These are phyloP conservation scores for Pythium aquatile DNA, from an alignment of 352 stramenopile species.

Conservation along the genomic window DNA sequence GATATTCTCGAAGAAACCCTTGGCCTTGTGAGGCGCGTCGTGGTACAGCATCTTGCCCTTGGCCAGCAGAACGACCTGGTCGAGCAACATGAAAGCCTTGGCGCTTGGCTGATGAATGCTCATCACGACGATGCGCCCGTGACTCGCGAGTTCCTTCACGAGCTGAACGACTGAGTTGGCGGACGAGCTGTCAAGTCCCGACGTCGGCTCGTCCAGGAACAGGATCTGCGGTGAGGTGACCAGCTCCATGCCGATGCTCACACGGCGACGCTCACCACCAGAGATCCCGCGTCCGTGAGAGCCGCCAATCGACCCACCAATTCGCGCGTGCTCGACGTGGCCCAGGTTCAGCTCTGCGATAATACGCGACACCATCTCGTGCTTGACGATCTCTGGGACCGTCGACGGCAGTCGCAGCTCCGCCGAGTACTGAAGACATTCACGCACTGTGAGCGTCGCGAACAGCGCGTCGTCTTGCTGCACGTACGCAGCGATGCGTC, in stretches of 20 bases:
- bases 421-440: constrained; percentile 84
- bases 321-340: constrained; percentile 60
- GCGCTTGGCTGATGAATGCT: constrained; percentile 91
- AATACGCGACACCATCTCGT: constrained; percentile 66
- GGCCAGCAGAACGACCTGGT: constrained; percentile 89
- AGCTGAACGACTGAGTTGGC: constrained; percentile 90
- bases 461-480: constrained; percentile 87
- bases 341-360: constrained; percentile 71
- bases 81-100: constrained; percentile 88
- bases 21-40: constrained; percentile 44
- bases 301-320: constrained; percentile 33
- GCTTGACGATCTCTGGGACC: constrained; percentile 52
- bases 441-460: constrained; percentile 75
- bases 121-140: constrained; percentile 78
- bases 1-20: constrained; percentile 59
- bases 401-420: constrained; percentile 61
- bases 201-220: constrained; percentile 92
- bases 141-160: constrained; percentile 79
- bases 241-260: constrained; percentile 93
- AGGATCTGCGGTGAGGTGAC: constrained; percentile 87
- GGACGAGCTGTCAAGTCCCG: constrained; percentile 89
- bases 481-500: constrained; percentile 81
- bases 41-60: constrained; percentile 75
- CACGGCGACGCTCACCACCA: constrained; percentile 90
- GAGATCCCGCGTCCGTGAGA: constrained; percentile 83